Base-by-base conservation (phyloP, 352 stramenopile species). In the Phytophthora pistaciae region DNA sequence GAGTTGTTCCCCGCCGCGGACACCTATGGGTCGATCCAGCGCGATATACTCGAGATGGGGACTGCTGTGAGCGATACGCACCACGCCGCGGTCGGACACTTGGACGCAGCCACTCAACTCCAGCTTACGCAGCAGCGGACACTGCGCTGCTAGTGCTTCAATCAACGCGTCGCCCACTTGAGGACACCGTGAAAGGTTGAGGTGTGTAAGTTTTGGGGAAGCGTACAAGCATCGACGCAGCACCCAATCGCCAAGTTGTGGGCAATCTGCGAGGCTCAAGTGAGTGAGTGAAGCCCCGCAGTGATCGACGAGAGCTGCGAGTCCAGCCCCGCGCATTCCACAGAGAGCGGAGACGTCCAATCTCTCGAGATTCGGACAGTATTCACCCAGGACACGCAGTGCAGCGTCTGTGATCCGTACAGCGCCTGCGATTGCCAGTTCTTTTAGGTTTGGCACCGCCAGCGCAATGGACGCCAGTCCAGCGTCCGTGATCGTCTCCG, bases 141-240 rank as follows among this genome's bases (percentile, higher is more conserved):
- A 97, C 29, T 92, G 86, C 18, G 87, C 64, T 6, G 85, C 90
- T 1, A 98, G 63, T 5, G 91, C 85, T 46, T 95, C 92, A 14
- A 98, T 83, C 55, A 97, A 79, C 1, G 87, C 67, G 71, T 98
- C 95, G 3, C 73, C 91, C 4, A 98, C 74, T 66, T 98, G 91
- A 4, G 74, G 54, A 58, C 94, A 98, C 1, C 80, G 87, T 6
- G 91, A 84, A 1, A 98, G 29, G 20, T 93, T 82, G 0, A 94
- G 53, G 36, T 84, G 69, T 16, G 79, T 72, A 8, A 95, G 77
- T 16, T 52, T 63, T 9, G 80, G 65, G 55, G 88, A 87, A 14
- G 81, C 79, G 70, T 91, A 91, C 1, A 93, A 69, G 56, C 83
- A 92, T 13, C 85, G 82, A 55, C 83, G 72, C n/a, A 95, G 66